phyloP scores from a whole-genome alignment of 2,329 filamentous ascomycete genomes.

The Trichoderma sp. region DNA sequence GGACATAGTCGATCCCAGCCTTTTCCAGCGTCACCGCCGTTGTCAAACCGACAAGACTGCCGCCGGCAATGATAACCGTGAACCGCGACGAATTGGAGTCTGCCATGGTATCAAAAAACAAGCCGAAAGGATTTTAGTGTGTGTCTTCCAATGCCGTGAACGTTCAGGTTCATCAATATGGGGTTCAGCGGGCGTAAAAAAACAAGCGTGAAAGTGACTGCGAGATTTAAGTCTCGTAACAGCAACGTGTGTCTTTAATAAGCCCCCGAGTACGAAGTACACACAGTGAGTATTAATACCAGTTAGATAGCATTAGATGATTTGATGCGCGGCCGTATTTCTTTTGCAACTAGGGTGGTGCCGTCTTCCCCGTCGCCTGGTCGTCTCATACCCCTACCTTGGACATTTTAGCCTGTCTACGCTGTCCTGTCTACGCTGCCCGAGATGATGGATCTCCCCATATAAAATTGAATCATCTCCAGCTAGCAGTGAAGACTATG shows the following conservation, averaged over 20 bases:
- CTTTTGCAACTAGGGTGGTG: background rate
- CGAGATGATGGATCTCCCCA: background rate
- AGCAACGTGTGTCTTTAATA: background rate
- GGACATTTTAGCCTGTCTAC: background rate
- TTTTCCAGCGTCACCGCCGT: slow-evolving; percentile 32
- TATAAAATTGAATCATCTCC: background rate
- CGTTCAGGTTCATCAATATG: background rate
- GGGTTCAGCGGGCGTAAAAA: background rate
- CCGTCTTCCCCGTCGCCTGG: background rate
- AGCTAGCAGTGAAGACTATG: background rate
- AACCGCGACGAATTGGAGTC: slow-evolving; percentile 8
- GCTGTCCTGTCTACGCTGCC: background rate
- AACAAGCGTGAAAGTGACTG: background rate
- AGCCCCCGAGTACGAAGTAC: background rate
- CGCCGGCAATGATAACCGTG: slow-evolving; percentile 32
- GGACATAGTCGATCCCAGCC: slow-evolving; percentile 33
- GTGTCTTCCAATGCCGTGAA: background rate
- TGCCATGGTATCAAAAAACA: background rate
- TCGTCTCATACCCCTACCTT: background rate
- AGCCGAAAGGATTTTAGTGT: background rate
- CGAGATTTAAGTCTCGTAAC: background rate
- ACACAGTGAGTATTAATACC: background rate
- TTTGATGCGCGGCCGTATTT: background rate
- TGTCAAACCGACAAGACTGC: slow-evolving; percentile 39
- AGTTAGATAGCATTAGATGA: background rate